These are phyloP conservation scores for Beauveria rudraprayagi DNA, from an alignment of 2,329 filamentous ascomycete species.

Conservation along the genomic window DNA sequence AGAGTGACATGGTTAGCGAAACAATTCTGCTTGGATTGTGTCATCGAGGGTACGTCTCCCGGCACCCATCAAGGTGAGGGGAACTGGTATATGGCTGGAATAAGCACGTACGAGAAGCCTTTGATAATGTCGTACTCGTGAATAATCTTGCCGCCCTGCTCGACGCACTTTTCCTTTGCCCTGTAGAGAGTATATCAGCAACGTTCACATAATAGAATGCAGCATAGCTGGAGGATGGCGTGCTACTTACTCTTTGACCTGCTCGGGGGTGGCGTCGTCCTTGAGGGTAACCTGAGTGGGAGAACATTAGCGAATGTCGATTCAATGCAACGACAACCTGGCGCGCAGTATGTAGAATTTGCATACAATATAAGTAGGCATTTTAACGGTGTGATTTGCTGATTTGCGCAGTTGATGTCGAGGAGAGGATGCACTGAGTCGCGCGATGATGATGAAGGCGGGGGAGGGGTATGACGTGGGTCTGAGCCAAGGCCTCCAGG, in stretches of 20 bases:
- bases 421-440: neutral
- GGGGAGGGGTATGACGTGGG: constrained; percentile 11
- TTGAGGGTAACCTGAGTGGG: constrained; percentile 67
- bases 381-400: constrained; percentile 24
- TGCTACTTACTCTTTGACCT: constrained; percentile 56
- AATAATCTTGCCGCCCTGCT: constrained; percentile 75
- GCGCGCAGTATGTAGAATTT: neutral
- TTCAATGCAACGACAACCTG: too few relatives aligned
- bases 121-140: constrained; percentile 85
- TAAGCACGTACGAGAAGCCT: constrained; percentile 74
- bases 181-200: constrained; percentile 31
- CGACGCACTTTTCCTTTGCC: constrained; percentile 65
- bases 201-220: neutral
- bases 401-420: neutral
- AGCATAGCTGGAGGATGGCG: neutral
- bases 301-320: neutral
- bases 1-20: constrained; percentile 1
- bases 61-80: neutral
- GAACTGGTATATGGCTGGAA: neutral
- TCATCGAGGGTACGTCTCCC: neutral
- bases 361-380: constrained; percentile 51
- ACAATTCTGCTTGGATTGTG: neutral
- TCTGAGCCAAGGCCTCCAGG: neutral
- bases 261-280: constrained; percentile 53
- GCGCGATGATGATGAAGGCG: constrained; percentile 10